These are phyloP conservation scores for Puya raimondii DNA, from an alignment of 176 grass and related monocot genomes.

Conservation along the genomic window DNA sequence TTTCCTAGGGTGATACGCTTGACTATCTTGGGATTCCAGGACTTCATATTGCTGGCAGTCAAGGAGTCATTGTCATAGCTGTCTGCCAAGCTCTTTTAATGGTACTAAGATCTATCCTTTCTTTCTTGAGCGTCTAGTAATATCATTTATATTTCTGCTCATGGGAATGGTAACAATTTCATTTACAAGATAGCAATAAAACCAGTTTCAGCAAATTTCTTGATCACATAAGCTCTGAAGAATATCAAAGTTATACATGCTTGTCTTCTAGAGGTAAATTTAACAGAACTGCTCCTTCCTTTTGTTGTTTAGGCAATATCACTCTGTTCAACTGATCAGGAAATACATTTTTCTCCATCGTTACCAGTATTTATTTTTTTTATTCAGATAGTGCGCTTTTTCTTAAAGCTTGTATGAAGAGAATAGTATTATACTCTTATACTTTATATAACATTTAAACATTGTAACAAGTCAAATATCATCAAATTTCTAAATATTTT, in stretches of 20 bases:
- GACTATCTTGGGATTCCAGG: constrained; percentile 93
- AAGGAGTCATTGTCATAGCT: constrained; percentile 75
- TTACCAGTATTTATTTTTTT: too few relatives aligned
- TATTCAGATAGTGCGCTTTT: too few relatives aligned
- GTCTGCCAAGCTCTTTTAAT: constrained; percentile 94
- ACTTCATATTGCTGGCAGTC: constrained; percentile 79
- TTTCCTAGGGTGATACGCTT: constrained; percentile 77
- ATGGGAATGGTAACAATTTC: background rate
- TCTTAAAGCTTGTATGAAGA: too few relatives aligned
- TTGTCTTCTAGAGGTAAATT: background rate
- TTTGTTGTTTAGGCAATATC: background rate
- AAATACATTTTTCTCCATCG: too few relatives aligned
- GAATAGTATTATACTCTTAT: too few relatives aligned
- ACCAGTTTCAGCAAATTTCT: too few relatives aligned
- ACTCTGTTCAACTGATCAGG: too few relatives aligned
- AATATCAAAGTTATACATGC: background rate
- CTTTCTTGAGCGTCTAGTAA: background rate
- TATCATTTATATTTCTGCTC: background rate
- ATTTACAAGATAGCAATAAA: too few relatives aligned
- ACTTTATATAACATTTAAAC: too few relatives aligned
- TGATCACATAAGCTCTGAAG: background rate
- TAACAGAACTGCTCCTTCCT: background rate
- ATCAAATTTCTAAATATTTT: too few relatives aligned
- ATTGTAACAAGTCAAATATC: too few relatives aligned
- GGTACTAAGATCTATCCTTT: constrained; percentile 24